Evolutionary conservation across 2,329 filamentous ascomycete genomes (phyloP).

Genomic region (Aspergillus neoniger): DNA sequence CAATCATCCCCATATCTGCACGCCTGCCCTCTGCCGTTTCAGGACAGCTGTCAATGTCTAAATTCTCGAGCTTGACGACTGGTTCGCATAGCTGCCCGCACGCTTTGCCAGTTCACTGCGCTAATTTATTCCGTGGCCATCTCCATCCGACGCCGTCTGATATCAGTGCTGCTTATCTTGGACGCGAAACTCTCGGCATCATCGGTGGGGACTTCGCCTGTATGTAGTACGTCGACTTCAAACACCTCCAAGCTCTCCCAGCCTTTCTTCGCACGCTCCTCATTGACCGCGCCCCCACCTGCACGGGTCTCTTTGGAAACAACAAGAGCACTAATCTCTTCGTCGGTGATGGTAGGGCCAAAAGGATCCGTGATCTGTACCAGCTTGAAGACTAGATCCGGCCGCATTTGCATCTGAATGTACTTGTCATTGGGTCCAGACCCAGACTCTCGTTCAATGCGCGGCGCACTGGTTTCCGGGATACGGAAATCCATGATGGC

Average conservation of each 20-base stretch:
- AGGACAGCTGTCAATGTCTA: slow-evolving; percentile 2
- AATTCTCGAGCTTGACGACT: not conserved
- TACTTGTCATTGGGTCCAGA: slow-evolving; percentile 44
- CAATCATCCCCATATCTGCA: slow-evolving; percentile 3
- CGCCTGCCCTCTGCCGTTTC: not conserved
- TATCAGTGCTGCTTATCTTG: slow-evolving; percentile 92
- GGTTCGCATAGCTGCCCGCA: slow-evolving; percentile 7
- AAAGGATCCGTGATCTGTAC: slow-evolving; percentile 85
- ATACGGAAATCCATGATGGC: slow-evolving; percentile 62
- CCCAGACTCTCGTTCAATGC: slow-evolving; percentile 34
- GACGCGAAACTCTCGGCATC: slow-evolving; percentile 66
- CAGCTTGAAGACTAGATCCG: slow-evolving; percentile 70
- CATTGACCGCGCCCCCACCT: slow-evolving; percentile 83
- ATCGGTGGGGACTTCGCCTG: slow-evolving; percentile 55
- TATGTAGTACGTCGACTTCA: slow-evolving; percentile 85
- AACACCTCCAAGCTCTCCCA: slow-evolving; percentile 78
- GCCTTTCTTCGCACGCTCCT: slow-evolving; percentile 72
- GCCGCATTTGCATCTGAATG: slow-evolving; percentile 53
- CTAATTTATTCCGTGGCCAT: slow-evolving; percentile 32
- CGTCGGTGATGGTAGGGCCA: slow-evolving; percentile 84
- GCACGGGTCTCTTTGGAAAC: slow-evolving; percentile 85
- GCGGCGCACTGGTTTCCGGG: slow-evolving; percentile 40
- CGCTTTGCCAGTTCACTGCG: slow-evolving; percentile 7
- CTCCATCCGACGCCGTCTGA: slow-evolving; percentile 58
- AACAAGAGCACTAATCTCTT: slow-evolving; percentile 75